Conservation (phyloP, 169 alveolate genomes). For the Plasmodium inui region DNA sequence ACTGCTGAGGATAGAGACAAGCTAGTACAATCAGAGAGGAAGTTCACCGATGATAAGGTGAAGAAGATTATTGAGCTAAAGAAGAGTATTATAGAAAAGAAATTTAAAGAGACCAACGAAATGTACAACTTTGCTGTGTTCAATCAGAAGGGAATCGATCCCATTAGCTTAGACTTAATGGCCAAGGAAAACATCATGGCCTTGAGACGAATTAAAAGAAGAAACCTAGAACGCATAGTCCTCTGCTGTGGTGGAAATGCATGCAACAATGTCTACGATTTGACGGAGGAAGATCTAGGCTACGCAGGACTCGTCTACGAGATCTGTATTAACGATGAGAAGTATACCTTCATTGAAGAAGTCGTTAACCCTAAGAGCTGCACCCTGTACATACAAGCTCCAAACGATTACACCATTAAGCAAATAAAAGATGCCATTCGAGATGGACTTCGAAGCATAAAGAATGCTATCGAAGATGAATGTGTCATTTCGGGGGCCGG, state of each 20-base stretch:
- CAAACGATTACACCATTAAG: constrained; percentile 96
- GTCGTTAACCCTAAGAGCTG: constrained; percentile 96
- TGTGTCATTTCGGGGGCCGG: constrained; percentile 99
- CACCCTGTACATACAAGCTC: constrained; percentile 97
- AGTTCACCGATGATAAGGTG: constrained; percentile 97
- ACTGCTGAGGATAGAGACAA: constrained; percentile 98
- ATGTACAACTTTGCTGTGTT: constrained; percentile 93
- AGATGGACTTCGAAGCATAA: constrained; percentile 98
- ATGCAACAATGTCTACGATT: constrained; percentile 96
- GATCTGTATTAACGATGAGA: constrained; percentile 96
- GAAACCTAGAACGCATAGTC: constrained; percentile 98
- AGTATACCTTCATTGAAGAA: constrained; percentile 98
- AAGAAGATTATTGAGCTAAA: constrained; percentile 95
- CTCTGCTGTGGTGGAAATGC: constrained; percentile 99
- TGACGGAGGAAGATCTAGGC: constrained; percentile 96
- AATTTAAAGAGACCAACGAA: constrained; percentile 83
- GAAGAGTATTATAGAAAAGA: constrained; percentile 89
- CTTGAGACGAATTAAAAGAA: constrained; percentile 95
- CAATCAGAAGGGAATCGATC: constrained; percentile 99
- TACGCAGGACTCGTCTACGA: constrained; percentile 97
- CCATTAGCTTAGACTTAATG: constrained; percentile 98
- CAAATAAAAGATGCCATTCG: constrained; percentile 97
- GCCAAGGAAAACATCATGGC: constrained; percentile 98
- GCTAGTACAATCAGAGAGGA: constrained; percentile 95
- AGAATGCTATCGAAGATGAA: constrained; percentile 95